Base-by-base conservation (phyloP, 2,329 filamentous ascomycete genomes). In the Cadophora luteo-olivacea region DNA sequence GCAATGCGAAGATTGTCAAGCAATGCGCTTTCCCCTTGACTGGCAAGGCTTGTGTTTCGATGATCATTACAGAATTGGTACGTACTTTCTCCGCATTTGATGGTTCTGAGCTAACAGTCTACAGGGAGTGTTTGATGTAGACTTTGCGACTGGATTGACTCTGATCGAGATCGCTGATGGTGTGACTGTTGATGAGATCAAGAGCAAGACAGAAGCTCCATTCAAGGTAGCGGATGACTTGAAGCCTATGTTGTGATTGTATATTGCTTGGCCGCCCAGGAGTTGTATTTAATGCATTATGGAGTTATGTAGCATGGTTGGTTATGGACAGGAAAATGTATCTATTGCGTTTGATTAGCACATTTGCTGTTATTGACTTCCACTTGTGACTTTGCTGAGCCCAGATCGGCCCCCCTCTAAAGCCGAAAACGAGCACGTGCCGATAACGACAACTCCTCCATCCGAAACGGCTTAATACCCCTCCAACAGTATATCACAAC, bases 1-100 rank as follows among this genome's bases (percentile, higher is more conserved):
- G 94, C 69, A 91, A 92, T 79, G 86, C 94, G 68, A 97, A 97
- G 90, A 97, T 97, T 78, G 86, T 97, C 74, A 94, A 94, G 85
- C 92, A 97, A 83, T 97, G 94, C 82, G 92, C 93, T 68, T 95
- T 97, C 82, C 94, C 94, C n/a, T 82, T 97, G 77, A 97, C 94
- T 0, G 94, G 94, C 51, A 91, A 91, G 73, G 87, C 92, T 33
- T 97, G 93, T 74, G 94, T 97, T 64, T 94, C 91, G 72, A 89
- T 92, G 72, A 97, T 97, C 73, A 97, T 97, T 77, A 97, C 94
- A 0, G 94, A 94, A 75, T 82, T 94, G 76, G 89, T 91, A 79
- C 3, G 2, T 61, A 4, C 57, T 54, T 16, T 24, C n/a, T 24
- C 24, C 24, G 55, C 52, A 38, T 54, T 38, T 16, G 19, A n/a